A percentile compares a stretch with the other conserved stretches of the same genome.
Conservation (phyloP, 139 green algal species). For the Chlorella sp. region DNA sequence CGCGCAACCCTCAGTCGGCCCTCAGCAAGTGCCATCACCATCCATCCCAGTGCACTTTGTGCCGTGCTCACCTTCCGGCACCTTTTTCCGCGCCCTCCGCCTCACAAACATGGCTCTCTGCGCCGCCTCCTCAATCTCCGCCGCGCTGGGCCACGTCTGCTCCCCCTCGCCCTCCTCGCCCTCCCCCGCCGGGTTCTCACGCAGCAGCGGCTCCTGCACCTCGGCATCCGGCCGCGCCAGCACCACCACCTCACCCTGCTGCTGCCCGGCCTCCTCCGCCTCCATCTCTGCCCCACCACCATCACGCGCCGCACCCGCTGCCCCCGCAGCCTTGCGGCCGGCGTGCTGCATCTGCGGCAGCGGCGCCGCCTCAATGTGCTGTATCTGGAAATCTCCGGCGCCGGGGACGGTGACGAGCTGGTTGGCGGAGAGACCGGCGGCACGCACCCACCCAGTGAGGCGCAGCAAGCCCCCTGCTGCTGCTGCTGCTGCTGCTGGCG, state of each 20-base stretch:
- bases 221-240: conserved; percentile 38
- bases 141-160: conserved; percentile 91
- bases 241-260: neutral
- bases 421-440: conserved; percentile 58
- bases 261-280: conserved; percentile 6
- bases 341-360: too few species aligned
- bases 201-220: conserved; percentile 44
- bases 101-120: conserved; percentile 21
- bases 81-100: conserved; percentile 22
- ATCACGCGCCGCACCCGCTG: neutral
- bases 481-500: conserved; percentile 9
- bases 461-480: conserved; percentile 6
- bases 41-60: too few species aligned
- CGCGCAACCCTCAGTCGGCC: too few species aligned
- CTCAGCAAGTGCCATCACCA: too few species aligned
- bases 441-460: conserved; percentile 64
- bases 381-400: conserved; percentile 68
- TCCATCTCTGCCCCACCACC: neutral
- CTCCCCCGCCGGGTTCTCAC: conserved; percentile 65
- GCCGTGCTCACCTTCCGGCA: conserved; percentile 24
- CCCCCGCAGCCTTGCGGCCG: too few species aligned
- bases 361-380: conserved; percentile 1
- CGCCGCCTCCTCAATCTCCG: conserved; percentile 22
- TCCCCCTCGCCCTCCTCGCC: conserved; percentile 40
- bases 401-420: conserved; percentile 71